These are phyloP conservation scores for Xylaria sp. DNA, from an alignment of 2,329 filamentous ascomycete genomes.

Conservation along the genomic window DNA sequence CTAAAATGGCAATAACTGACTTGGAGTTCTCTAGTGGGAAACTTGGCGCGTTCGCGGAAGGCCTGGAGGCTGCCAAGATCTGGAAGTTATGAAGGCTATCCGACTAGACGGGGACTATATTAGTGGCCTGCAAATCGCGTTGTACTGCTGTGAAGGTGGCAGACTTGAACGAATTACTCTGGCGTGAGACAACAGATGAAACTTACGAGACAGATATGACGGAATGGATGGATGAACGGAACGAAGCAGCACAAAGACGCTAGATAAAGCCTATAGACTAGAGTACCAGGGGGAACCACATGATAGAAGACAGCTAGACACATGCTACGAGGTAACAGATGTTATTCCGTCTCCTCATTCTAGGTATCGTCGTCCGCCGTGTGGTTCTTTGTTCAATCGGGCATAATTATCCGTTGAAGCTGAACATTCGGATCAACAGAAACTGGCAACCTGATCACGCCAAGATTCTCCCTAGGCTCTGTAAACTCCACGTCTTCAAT, in stretches of 20 bases:
- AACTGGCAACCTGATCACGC: conserved; percentile 16
- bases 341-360: background rate
- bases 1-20: too few species aligned
- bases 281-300: background rate
- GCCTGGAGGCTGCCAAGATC: conserved; percentile 36
- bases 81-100: conserved; percentile 26
- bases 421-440: conserved; percentile 14
- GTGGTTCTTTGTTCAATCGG: background rate
- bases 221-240: background rate
- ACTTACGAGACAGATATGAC: background rate
- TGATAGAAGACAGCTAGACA: conserved; percentile 6
- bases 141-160: background rate
- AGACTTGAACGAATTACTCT: background rate
- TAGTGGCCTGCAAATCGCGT: background rate
- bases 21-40: too few species aligned
- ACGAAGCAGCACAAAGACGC: background rate
- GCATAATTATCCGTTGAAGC: conserved; percentile 9
- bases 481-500: conserved; percentile 6
- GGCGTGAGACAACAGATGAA: background rate
- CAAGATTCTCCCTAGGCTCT: conserved; percentile 8
- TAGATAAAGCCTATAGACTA: background rate
- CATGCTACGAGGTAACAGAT: background rate
- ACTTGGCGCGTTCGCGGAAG: conserved; percentile 41
- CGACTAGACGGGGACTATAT: background rate
- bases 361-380: background rate